Evolutionary conservation across 1,139 yeast species (phyloP), one percentile per base, ranked within the genome.

Genomic region (Zygotorulaspora mrakii): DNA sequence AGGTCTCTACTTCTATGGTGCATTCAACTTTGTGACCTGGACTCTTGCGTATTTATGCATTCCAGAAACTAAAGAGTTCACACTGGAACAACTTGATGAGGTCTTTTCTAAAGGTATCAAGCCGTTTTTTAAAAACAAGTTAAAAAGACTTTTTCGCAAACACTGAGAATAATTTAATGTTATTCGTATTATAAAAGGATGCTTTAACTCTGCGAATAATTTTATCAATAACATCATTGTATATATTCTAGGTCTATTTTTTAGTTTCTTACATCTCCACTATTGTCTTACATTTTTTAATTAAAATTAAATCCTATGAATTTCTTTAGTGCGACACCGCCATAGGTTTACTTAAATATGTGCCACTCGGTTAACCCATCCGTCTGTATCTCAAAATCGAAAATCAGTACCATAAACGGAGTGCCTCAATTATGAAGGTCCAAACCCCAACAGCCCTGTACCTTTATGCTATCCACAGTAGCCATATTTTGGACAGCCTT

Each of bases 31-130:
- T 25, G 63, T 71, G 29, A 75, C 77, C 0, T 73, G 72, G 64
- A 67, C 74, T 28, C 40, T 67, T 17, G 68, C 76, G 14, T 77
- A 70, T 57, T 66, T 74, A 46, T 69, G 76, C 46, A 71, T 76
- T 37, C 84, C 84, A 2, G 84, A 79, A 56, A 78, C 84, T 2
- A 74, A 76, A 53, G 77, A 74, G 17, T 66, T 74, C 40, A 71
- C 79, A 2, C 67, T 78, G 52, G 83, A 78, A 57, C 82, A 78
- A 55, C 65, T 79, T 61, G 83, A 78, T 52, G 59, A 61, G 33
- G 69, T 71, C 17, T 71, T 71, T 54, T 60, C 60, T 34, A 61
- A 60, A 34, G 66, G 57, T 37, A 49, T 53, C 24, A 24, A 29
- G 20, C 37, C 34, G 8, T 48, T 42, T 24, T 39, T 42, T 13